Percentiles rank a stretch among this genome's conserved stretches.
Evolutionary conservation across 192 early-diverging fungal species (phyloP).

Genomic region (Allomyces arbusculus): DNA sequence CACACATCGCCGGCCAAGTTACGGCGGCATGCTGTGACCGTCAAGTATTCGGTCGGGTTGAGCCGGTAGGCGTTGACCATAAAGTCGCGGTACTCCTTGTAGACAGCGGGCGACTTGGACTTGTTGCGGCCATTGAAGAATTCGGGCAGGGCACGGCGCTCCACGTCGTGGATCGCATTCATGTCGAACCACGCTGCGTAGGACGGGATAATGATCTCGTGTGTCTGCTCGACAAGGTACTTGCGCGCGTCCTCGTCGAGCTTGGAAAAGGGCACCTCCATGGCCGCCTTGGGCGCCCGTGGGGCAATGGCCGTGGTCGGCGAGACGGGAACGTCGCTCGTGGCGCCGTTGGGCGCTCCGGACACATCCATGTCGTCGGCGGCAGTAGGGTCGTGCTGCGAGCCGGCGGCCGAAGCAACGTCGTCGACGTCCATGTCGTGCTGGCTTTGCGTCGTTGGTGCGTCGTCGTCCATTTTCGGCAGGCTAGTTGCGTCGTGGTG

Average conservation of each 20-base stretch:
- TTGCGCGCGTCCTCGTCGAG: conserved; percentile 44
- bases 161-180: conserved; percentile 59
- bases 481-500: too few species aligned
- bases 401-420: too few species aligned
- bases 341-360: too few species aligned
- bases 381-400: too few species aligned
- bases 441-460: too few species aligned
- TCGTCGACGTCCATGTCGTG: too few species aligned
- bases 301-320: neutral
- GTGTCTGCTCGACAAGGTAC: conserved; percentile 43
- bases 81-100: conserved; percentile 91
- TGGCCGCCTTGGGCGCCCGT: neutral
- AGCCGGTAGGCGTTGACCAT: conserved; percentile 96
- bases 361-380: too few species aligned
- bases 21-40: conserved; percentile 88
- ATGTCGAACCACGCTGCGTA: conserved; percentile 90
- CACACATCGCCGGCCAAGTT: conserved; percentile 98
- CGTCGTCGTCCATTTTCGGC: too few species aligned
- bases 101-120: conserved; percentile 78
- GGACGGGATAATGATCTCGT: conserved; percentile 57
- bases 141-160: conserved; percentile 75
- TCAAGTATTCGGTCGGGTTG: conserved; percentile 87
- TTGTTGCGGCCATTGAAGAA: conserved; percentile 87
- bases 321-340: too few species aligned
- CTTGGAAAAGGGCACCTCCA: neutral